phyloP scores from a whole-genome alignment of 148 eudicot genomes.

The Cornus suecica region DNA sequence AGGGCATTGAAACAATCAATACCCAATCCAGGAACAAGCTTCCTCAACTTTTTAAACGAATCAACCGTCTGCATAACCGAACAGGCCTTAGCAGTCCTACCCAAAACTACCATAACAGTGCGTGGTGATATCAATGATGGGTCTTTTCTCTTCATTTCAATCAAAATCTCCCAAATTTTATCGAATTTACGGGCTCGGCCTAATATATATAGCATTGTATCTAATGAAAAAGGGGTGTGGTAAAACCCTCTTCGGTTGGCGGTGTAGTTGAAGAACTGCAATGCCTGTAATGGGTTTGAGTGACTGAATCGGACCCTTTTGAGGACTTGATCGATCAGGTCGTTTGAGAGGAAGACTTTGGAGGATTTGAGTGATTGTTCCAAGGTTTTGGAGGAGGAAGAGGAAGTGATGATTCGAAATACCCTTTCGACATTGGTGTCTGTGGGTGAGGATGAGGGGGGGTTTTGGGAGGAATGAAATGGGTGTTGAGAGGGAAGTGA shows the following conservation, averaged over 20 bases:
- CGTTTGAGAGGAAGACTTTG: slow-evolving; percentile 45
- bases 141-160: slow-evolving; percentile 58
- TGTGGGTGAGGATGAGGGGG: slow-evolving; percentile 20
- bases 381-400: slow-evolving; percentile 36
- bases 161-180: slow-evolving; percentile 58
- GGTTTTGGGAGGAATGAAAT: neutral
- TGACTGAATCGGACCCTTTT: slow-evolving; percentile 81
- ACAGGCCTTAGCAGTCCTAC: slow-evolving; percentile 67
- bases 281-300: slow-evolving; percentile 56
- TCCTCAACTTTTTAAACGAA: slow-evolving; percentile 56
- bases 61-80: slow-evolving; percentile 78
- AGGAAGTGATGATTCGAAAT: slow-evolving; percentile 37
- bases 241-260: slow-evolving; percentile 47
- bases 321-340: slow-evolving; percentile 58
- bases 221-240: slow-evolving; percentile 67
- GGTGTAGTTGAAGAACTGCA: slow-evolving; percentile 52
- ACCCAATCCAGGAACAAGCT: slow-evolving; percentile 47
- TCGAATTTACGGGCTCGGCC: slow-evolving; percentile 64
- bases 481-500: slow-evolving; percentile 16
- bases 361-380: slow-evolving; percentile 41
- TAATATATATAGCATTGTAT: slow-evolving; percentile 73
- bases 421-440: slow-evolving; percentile 41
- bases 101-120: slow-evolving; percentile 73
- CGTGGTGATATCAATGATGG: slow-evolving; percentile 51
- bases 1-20: slow-evolving; percentile 58